These are phyloP conservation scores for Epicoccum sorghinum DNA, from an alignment of 2,329 filamentous ascomycete genomes.

Conservation along the genomic window DNA sequence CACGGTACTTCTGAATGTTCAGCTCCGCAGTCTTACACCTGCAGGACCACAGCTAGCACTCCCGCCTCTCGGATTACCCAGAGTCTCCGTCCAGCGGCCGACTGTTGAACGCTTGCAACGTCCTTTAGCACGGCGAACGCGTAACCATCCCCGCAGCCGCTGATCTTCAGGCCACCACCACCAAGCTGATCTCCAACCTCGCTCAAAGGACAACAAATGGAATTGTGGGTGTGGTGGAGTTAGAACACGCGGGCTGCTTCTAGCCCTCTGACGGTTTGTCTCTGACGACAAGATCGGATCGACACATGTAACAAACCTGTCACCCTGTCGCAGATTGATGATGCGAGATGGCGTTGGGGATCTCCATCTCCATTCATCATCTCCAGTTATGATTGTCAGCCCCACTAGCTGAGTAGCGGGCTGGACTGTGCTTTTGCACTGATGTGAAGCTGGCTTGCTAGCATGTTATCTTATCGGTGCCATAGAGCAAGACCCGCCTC, in stretches of 20 bases:
- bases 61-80: conserved; percentile 26
- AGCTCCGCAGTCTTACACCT: conserved; percentile 16
- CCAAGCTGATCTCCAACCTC: not conserved
- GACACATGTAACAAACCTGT: not conserved
- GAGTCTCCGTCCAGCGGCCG: not conserved
- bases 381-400: conserved; percentile 1
- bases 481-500: not conserved
- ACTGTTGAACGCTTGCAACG: conserved; percentile 11
- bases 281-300: conserved; percentile 5
- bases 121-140: conserved; percentile 11
- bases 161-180: conserved; percentile 1
- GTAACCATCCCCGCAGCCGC: conserved; percentile 16
- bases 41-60: conserved; percentile 26
- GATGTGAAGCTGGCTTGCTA: not conserved
- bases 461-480: not conserved
- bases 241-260: not conserved
- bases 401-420: not conserved
- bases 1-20: not conserved
- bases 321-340: not conserved
- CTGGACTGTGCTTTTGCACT: not conserved
- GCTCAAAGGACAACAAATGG: not conserved
- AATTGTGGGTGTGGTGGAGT: not conserved
- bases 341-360: not conserved
- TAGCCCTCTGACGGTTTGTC: not conserved
- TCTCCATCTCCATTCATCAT: not conserved